Evolutionary conservation across 768 basidiomycete species (phyloP).

Genomic region (Tylopilus subfusipes): DNA sequence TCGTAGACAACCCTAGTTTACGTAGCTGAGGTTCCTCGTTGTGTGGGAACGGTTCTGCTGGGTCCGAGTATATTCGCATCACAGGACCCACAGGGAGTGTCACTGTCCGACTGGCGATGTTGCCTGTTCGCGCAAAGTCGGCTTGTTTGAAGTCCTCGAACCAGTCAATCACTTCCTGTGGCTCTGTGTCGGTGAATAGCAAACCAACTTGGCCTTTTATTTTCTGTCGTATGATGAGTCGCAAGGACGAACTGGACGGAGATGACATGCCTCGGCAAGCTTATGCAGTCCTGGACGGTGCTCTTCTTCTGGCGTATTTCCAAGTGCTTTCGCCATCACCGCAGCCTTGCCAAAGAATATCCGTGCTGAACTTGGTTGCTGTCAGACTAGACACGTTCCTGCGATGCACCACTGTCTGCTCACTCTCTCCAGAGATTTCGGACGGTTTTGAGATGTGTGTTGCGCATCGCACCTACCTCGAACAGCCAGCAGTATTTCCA

Average conservation of each 20-base stretch:
- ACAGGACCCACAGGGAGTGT: conserved; percentile 81
- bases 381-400: conserved; percentile 5
- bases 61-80: conserved; percentile 73
- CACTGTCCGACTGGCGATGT: conserved; percentile 70
- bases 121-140: conserved; percentile 90
- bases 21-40: conserved; percentile 97
- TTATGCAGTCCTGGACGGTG: conserved; percentile 73
- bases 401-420: conserved; percentile 23
- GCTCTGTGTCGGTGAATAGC: conserved; percentile 85
- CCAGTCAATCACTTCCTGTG: conserved; percentile 92
- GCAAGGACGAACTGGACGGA: not conserved
- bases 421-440: conserved; percentile 92
- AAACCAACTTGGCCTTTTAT: conserved; percentile 94
- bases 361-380: conserved; percentile 53
- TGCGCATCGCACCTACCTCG: conserved; percentile 93
- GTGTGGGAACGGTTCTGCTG: conserved; percentile 89
- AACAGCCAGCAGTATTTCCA: conserved; percentile 97
- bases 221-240: conserved; percentile 49
- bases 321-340: conserved; percentile 96
- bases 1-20: conserved; percentile 83
- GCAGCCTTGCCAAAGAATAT: conserved; percentile 84
- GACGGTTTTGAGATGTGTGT: conserved; percentile 90
- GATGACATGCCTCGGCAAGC: conserved; percentile 68
- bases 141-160: conserved; percentile 86
- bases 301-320: conserved; percentile 83